Evolutionary conservation across 2,329 filamentous ascomycete genomes (phyloP).

Genomic region (Malbranchea cinnamomea): DNA sequence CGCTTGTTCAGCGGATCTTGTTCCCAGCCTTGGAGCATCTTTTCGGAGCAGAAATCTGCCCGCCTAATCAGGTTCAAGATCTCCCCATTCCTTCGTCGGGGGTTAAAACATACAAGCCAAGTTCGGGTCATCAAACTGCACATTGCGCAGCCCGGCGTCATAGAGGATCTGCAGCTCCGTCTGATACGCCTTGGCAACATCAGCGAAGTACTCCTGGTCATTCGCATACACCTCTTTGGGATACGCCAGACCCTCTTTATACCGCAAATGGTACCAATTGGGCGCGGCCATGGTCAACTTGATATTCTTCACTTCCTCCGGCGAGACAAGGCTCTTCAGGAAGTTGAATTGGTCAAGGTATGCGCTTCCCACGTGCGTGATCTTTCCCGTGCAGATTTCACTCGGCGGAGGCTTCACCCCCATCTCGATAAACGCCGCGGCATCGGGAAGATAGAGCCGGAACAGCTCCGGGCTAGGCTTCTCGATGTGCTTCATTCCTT

Average conservation of each 20-base stretch:
- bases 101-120: slow-evolving; percentile 42
- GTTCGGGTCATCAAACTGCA: slow-evolving; percentile 54
- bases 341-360: slow-evolving; percentile 45
- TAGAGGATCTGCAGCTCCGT: slow-evolving; percentile 48
- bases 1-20: slow-evolving; percentile 52
- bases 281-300: slow-evolving; percentile 55
- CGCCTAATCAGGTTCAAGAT: neutral
- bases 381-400: slow-evolving; percentile 43
- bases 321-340: slow-evolving; percentile 43
- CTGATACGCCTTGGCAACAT: slow-evolving; percentile 51
- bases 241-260: slow-evolving; percentile 41
- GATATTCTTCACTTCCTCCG: slow-evolving; percentile 47
- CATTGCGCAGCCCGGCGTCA: slow-evolving; percentile 46
- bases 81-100: too few relatives aligned
- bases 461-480: slow-evolving; percentile 37
- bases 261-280: slow-evolving; percentile 54
- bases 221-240: slow-evolving; percentile 40
- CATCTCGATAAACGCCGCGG: slow-evolving; percentile 46
- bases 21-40: slow-evolving; percentile 56
- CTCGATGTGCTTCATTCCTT: slow-evolving; percentile 39
- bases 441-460: slow-evolving; percentile 44
- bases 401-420: slow-evolving; percentile 41
- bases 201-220: slow-evolving; percentile 48
- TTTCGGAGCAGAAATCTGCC: slow-evolving; percentile 56
- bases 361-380: slow-evolving; percentile 41